A percentile compares a stretch with the other conserved stretches of the same genome.
These are phyloP conservation scores for Fusarium tupiense DNA, from an alignment of 2,329 filamentous ascomycete species.

Conservation along the genomic window DNA sequence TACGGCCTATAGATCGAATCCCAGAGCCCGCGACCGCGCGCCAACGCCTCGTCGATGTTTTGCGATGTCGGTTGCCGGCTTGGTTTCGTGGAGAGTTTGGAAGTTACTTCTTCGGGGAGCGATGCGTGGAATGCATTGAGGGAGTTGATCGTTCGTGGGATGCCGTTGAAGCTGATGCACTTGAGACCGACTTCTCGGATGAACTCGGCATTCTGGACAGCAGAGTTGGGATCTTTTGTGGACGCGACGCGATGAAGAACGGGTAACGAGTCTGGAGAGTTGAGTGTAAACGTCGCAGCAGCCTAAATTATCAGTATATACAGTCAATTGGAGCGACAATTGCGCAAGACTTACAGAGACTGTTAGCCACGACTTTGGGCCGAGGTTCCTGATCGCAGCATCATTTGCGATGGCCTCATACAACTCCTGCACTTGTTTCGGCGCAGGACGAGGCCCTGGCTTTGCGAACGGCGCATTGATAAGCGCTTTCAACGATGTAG, in stretches of 20 bases:
- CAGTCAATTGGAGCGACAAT: too few species aligned
- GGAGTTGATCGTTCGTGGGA: slow-evolving; percentile 85
- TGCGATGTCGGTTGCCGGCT: slow-evolving; percentile 62
- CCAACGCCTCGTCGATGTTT: slow-evolving; percentile 64
- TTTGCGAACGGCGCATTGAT: slow-evolving; percentile 76
- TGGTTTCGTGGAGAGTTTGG: slow-evolving; percentile 63
- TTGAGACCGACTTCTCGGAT: slow-evolving; percentile 81
- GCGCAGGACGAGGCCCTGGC: slow-evolving; percentile 72
- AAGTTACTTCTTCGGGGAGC: slow-evolving; percentile 66
- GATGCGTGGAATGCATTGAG: slow-evolving; percentile 75
- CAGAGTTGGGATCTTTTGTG: slow-evolving; percentile 27
- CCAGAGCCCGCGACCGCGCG: slow-evolving; percentile 75
- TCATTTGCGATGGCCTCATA: slow-evolving; percentile 72
- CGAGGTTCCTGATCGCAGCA: slow-evolving; percentile 70
- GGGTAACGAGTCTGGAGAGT: slow-evolving; percentile 80
- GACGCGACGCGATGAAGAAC: slow-evolving; percentile 66
- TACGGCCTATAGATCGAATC: slow-evolving; percentile 80
- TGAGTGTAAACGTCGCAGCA: slow-evolving; percentile 85
- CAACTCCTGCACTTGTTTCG: slow-evolving; percentile 69
- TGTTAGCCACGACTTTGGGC: slow-evolving; percentile 71
- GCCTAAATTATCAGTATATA: slow-evolving; percentile 59
- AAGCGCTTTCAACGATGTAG: slow-evolving; percentile 74
- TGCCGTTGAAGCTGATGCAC: slow-evolving; percentile 83
- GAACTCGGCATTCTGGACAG: slow-evolving; percentile 69
- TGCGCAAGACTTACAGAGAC: slow-evolving; percentile 62